Base-by-base conservation (phyloP, 2,329 filamentous ascomycete genomes). In the Hymenoscyphus linearis region DNA sequence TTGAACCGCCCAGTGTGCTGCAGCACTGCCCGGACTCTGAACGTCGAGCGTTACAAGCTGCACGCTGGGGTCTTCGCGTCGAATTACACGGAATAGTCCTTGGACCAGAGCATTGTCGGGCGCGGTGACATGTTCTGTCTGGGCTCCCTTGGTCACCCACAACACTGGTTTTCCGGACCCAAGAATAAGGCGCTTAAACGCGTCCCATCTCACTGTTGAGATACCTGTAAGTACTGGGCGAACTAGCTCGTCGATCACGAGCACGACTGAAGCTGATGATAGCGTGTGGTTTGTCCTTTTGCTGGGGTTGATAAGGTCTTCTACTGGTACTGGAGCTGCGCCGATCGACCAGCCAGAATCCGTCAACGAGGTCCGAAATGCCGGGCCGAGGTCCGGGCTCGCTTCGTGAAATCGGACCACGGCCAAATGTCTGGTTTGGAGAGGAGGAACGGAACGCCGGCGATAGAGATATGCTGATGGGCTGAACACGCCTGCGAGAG, bases 81-180 rank as follows among this genome's bases (percentile, higher is more conserved):
- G 64, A n/a, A 65, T 52, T 3, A 70, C 70, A 13, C 74, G 68
- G 34, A 74, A 66, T 16, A 76, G 57, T 10, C 74, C 75, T n/a
- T 70, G 60, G 34, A 73, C 66, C 36, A 74, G 66, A 27, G 68
- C 69, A 14, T 74, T 65, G 14, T 70, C 64, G 2, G 74, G 74
- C 56, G 67, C 57, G 65, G 68, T 65, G 63, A 73, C 16, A 4
- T 69, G 60, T n/a, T n/a, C n/a, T 14, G 67, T 52, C 34, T 66
- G 62, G 0, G 68, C 62, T 40, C 72, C 71, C 1, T 65, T 67
- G 2, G 74, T 76, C 25, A 76, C 61, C 75, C 75, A 76, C 7
- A 76, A 63, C 12, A 76, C 58, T 31, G 62, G 61, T 9, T 3
- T 26, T 12, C 56, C 54, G 36, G 50, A 16, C n/a, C 16, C 14